Base-by-base conservation (phyloP, 2,329 filamentous ascomycete species). In the Trichoderma semiorbis region DNA sequence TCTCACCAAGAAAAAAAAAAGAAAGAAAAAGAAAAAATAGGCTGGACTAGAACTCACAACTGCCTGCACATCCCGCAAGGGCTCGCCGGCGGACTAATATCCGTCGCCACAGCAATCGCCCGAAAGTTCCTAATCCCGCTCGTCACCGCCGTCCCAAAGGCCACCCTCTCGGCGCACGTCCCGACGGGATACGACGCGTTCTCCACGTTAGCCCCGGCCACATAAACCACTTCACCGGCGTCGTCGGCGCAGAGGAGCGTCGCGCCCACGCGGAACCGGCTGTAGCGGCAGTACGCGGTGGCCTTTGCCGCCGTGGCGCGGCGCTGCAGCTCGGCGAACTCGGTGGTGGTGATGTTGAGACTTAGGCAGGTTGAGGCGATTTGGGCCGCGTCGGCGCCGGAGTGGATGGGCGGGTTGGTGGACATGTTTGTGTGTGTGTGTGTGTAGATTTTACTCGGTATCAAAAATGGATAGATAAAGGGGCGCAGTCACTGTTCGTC, bases 1-100 rank as follows among this genome's bases (percentile, higher is more conserved):
- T 21, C 11, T 21, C 21, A 24, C n/a, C n/a, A 10, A 24, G 47
- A 50, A 21, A 24, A 21, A 26, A 10, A 24, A 24, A 24, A 7
- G 61, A 18, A 34, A 36, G 18, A 21, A 61, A 43, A 32, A 18
- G n/a, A 71, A n/a, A n/a, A n/a, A 70, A 32, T 69, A 50, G 57
- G 63, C 36, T 3, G 36, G 14, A 18, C 21, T 36, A 67, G 8
- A 50, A 86, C 89, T 84, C 79, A 94, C 92, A 95, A 97, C 80
- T 98, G 95, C 77, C 95, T 87, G 81, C 95, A 98, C 94, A 97
- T 98, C 70, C 96, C 96, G 80, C 96, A 99, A 0, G 96, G 96
- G 74, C 91, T 91, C 62, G 88, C 88, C 5, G 90, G 89, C 34
- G 89, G 88, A 36, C 81, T 83, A 55, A 93, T 91, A 79, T 98